Evolutionary conservation across 2,329 filamentous ascomycete genomes (phyloP).

Genomic region (Metarhizium album): DNA sequence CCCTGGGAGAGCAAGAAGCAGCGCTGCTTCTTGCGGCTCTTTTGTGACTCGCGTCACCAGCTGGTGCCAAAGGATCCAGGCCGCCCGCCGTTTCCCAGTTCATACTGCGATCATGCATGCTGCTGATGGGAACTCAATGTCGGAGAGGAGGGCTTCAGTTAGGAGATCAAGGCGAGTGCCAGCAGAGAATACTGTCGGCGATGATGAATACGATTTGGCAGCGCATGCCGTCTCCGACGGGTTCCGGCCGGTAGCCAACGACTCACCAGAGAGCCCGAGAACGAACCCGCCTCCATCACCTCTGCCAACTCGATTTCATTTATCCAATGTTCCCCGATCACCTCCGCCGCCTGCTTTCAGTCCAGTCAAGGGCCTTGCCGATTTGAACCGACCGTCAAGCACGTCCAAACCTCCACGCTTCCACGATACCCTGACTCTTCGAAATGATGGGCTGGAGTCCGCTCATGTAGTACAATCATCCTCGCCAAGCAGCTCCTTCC

Average conservation of each 20-base stretch:
- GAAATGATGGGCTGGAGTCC: conserved; percentile 36
- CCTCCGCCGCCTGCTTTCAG: conserved; percentile 11
- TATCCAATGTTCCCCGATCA: conserved; percentile 9
- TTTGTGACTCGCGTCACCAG: conserved; percentile 1
- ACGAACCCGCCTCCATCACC: conserved; percentile 14
- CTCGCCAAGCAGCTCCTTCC: conserved; percentile 14
- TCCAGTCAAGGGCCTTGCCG: conserved; percentile 13
- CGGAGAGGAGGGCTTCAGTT: conserved; percentile 32
- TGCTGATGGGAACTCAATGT: conserved; percentile 26
- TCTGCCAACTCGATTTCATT: conserved; percentile 3
- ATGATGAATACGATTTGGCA: conserved; percentile 37
- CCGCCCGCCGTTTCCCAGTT: neutral
- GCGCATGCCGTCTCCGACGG: conserved; percentile 43
- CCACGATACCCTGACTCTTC: conserved; percentile 39
- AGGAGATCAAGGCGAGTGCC: conserved; percentile 31
- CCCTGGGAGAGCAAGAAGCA: neutral
- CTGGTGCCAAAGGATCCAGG: neutral
- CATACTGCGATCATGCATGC: conserved; percentile 28
- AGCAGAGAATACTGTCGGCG: conserved; percentile 13
- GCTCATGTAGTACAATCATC: conserved; percentile 4
- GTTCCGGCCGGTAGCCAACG: conserved; percentile 27
- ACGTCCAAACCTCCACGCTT: conserved; percentile 41
- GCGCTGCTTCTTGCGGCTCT: neutral
- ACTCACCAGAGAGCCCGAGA: neutral
- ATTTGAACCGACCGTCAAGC: conserved; percentile 38